These are phyloP conservation scores for Podospora comata DNA, from an alignment of 495 filamentous ascomycete species.

Conservation along the genomic window DNA sequence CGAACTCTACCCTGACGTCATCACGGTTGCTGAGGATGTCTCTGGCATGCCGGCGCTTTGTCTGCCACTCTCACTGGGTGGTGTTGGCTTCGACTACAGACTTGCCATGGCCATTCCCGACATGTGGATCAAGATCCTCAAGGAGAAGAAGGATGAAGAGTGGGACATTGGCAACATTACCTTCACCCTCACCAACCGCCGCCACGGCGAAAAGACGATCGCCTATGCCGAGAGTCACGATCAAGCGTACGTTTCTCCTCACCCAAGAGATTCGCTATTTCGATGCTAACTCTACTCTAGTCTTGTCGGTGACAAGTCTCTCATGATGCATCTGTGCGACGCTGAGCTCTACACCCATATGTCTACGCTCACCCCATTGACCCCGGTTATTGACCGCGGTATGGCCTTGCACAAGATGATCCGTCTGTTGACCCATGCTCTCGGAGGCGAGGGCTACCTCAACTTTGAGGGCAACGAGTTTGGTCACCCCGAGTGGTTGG, in stretches of 20 bases:
- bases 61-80: slow-evolving; percentile 77
- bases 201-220: slow-evolving; percentile 97
- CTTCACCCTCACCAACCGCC: slow-evolving; percentile 84
- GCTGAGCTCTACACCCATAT: slow-evolving; percentile 97
- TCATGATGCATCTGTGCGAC: slow-evolving; percentile 98
- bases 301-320: slow-evolving; percentile 90
- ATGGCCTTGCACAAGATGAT: slow-evolving; percentile 96
- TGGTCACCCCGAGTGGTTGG: slow-evolving; percentile 98
- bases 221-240: slow-evolving; percentile 97
- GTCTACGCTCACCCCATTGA: slow-evolving; percentile 78
- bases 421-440: slow-evolving; percentile 82
- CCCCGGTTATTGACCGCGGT: slow-evolving; percentile 86
- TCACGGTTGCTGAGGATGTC: slow-evolving; percentile 95
- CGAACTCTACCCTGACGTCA: slow-evolving; percentile 73
- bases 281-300: slow-evolving; percentile 49
- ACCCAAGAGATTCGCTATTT: not conserved
- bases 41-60: slow-evolving; percentile 97
- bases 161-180: slow-evolving; percentile 88
- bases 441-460: slow-evolving; percentile 97
- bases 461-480: slow-evolving; percentile 99
- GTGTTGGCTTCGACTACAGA: slow-evolving; percentile 94
- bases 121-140: slow-evolving; percentile 98
- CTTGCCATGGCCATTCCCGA: slow-evolving; percentile 98
- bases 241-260: slow-evolving; percentile 73
- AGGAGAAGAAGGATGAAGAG: slow-evolving; percentile 85